Base-by-base conservation (phyloP, 805 yeast species). In the Candida orba region DNA sequence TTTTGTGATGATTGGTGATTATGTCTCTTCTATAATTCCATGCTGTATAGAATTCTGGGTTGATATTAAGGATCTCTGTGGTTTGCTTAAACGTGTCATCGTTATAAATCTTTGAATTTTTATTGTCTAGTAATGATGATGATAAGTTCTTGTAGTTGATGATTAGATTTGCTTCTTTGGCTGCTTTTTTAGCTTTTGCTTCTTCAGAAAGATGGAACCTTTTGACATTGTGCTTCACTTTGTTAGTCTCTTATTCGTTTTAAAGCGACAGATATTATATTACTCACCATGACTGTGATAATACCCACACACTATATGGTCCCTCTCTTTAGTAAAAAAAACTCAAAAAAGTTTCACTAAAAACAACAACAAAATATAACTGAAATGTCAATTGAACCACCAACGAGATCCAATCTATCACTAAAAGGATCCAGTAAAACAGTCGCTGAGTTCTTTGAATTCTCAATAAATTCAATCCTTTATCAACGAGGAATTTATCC, bases 401-500 rank as follows among this genome's bases (percentile, higher is more conserved):
- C 24, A 80, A 91, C 2, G 76, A 90, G 48, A 38, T 68, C 79
- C 72, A 76, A 53, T 58, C 79, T 43, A 7, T 45, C 65, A 1
- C 60, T 68, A 12, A 80, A 80, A 53, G 96, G 96, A 12, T 84
- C 95, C 0, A 79, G 95, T 10, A 78, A 79, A 49, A 70, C 78
- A 0, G 87, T 89, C 1, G 76, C 91, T 1, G 96, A 88, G 62
- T 88, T 85, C 63, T 86, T 90, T 54, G 81, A 86, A 53, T 86
- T 79, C 59, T 76, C 91, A 42, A 80, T 90, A 42, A 83, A 87
- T 57, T 78, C 81, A 39, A 85, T 90, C 23, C 72, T 91, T 6
- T 90, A 83, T 60, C 97, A 91, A 60, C 67, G 98, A 41, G 95
- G 95, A 0, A 80, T 90, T 17, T 90, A 90, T 54, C 95, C 96